A percentile compares a stretch with the other conserved stretches of the same genome.
These are phyloP conservation scores for Pisolithus tinctorius DNA, from an alignment of 768 basidiomycete species.

Conservation along the genomic window DNA sequence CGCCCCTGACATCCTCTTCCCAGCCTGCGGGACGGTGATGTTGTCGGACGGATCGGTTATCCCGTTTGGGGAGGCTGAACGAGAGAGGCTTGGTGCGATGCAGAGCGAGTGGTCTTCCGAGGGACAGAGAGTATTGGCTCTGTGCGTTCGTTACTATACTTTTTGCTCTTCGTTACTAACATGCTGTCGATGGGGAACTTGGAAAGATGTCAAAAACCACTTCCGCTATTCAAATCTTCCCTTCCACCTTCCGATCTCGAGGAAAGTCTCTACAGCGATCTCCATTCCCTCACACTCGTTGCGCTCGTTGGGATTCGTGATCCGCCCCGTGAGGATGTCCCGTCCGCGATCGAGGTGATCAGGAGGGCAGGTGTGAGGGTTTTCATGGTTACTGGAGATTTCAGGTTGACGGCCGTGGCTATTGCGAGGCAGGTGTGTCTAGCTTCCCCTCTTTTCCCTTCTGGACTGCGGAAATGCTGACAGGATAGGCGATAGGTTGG, in stretches of 20 bases:
- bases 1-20: conserved; percentile 51
- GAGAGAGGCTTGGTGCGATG: conserved; percentile 13
- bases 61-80: conserved; percentile 21
- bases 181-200: background rate
- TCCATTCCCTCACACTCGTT: conserved; percentile 36
- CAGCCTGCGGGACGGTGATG: conserved; percentile 30
- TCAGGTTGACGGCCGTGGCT: conserved; percentile 44
- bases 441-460: background rate
- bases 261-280: conserved; percentile 34
- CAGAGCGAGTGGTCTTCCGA: conserved; percentile 40
- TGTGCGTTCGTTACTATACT: conserved; percentile 17
- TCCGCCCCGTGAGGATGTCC: conserved; percentile 47
- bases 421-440: conserved; percentile 40
- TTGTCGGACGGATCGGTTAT: conserved; percentile 27
- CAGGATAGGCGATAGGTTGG: conserved; percentile 28
- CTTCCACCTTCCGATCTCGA: conserved; percentile 24
- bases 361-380: conserved; percentile 46
- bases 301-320: conserved; percentile 52
- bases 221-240: conserved; percentile 21
- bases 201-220: conserved; percentile 24
- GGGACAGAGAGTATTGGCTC: conserved; percentile 49
- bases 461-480: background rate
- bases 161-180: background rate
- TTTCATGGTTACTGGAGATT: conserved; percentile 55
- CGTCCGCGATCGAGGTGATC: conserved; percentile 39